These are phyloP conservation scores for Logfia minima DNA, from an alignment of 129 eudicot species.

Conservation along the genomic window DNA sequence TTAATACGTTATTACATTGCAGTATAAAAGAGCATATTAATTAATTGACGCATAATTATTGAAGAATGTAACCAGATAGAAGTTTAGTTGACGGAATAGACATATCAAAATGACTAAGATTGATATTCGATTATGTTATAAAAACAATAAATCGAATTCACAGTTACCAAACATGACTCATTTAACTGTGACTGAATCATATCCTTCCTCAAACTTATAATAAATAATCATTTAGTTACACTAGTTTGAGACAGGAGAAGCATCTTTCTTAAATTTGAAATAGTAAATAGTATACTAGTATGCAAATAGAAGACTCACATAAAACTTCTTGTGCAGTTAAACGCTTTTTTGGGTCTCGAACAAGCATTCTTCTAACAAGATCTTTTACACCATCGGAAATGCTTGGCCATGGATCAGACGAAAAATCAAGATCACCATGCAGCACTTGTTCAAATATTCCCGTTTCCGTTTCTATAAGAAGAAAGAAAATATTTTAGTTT, in stretches of 20 bases:
- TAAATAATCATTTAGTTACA: not conserved
- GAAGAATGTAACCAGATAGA: not conserved
- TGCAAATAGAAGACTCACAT: conserved; percentile 41
- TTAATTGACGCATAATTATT: not conserved
- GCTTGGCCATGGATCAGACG: conserved; percentile 73
- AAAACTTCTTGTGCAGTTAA: conserved; percentile 71
- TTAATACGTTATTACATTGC: not conserved
- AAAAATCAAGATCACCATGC: conserved; percentile 71
- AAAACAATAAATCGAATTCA: not conserved
- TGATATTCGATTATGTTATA: too few species aligned
- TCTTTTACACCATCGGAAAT: conserved; percentile 72
- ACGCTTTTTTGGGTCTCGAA: conserved; percentile 60
- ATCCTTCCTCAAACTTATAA: not conserved
- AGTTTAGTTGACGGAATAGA: not conserved
- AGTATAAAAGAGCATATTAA: not conserved
- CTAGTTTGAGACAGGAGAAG: not conserved
- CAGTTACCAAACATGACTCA: not conserved
- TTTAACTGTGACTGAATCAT: not conserved
- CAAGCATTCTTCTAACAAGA: conserved; percentile 68
- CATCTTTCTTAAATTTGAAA: not conserved
- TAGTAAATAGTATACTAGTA: not conserved
- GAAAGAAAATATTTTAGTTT: not conserved
- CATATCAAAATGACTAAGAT: not conserved
- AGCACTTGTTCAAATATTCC: conserved; percentile 72
- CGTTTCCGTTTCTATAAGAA: conserved; percentile 53